These are phyloP conservation scores for Hypoxylon lienhwacheense DNA, from an alignment of 495 filamentous ascomycete species.

Conservation along the genomic window DNA sequence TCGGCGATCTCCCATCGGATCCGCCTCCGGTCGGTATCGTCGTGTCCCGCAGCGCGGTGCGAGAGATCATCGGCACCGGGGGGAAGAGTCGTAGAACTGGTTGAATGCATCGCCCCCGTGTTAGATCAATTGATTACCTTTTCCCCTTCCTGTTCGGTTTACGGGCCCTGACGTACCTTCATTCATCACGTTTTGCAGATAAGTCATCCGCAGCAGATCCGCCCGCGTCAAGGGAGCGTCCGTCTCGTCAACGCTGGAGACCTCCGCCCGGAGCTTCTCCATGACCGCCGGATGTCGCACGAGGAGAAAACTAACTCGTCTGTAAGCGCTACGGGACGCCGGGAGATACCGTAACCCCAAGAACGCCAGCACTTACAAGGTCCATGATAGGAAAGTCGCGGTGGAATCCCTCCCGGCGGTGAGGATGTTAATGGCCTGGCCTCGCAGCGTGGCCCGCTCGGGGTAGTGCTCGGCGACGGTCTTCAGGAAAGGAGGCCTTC, in stretches of 20 bases:
- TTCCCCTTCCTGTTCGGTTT: slow-evolving; percentile 46
- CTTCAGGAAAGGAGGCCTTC: slow-evolving; percentile 21
- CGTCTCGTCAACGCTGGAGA: slow-evolving; percentile 28
- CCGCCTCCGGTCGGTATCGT: slow-evolving; percentile 53
- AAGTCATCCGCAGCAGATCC: slow-evolving; percentile 15
- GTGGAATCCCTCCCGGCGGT: slow-evolving; percentile 47
- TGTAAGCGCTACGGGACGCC: not conserved
- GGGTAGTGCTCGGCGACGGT: slow-evolving; percentile 25
- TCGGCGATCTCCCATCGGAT: slow-evolving; percentile 50
- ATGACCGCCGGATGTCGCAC: slow-evolving; percentile 39
- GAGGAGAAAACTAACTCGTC: slow-evolving; percentile 36
- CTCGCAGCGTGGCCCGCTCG: slow-evolving; percentile 24
- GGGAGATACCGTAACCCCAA: too few relatives aligned
- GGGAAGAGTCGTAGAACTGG: slow-evolving; percentile 60
- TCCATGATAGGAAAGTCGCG: slow-evolving; percentile 45
- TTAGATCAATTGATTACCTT: not conserved
- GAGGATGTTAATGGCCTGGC: slow-evolving; percentile 41
- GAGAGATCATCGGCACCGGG: slow-evolving; percentile 56
- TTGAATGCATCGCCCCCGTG: not conserved
- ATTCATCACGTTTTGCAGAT: slow-evolving; percentile 25
- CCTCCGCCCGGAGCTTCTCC: slow-evolving; percentile 39
- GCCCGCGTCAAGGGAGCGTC: slow-evolving; percentile 15
- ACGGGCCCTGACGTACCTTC: slow-evolving; percentile 57
- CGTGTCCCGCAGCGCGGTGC: slow-evolving; percentile 51
- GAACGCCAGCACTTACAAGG: slow-evolving; percentile 31